These are phyloP conservation scores for Kwoniella heveanensis DNA, from an alignment of 768 basidiomycete species.

Conservation along the genomic window DNA sequence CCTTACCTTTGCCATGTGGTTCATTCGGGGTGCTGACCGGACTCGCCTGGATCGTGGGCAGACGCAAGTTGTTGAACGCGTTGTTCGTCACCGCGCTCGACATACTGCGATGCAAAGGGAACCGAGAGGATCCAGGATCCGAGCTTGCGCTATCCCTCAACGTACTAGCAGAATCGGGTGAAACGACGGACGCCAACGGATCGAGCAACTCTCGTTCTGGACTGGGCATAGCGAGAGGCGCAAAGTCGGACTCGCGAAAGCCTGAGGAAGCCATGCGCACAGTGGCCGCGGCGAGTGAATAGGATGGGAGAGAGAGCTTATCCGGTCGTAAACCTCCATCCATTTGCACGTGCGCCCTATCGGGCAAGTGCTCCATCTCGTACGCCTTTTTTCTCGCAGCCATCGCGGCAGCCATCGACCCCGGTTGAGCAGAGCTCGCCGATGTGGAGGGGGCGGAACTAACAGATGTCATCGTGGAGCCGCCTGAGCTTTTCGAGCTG, in stretches of 20 bases:
- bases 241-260: conserved; percentile 62
- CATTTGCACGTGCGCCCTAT: background rate
- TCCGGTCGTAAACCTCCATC: conserved; percentile 22
- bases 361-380: conserved; percentile 32
- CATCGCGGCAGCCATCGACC: conserved; percentile 23
- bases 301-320: conserved; percentile 41
- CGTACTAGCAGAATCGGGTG: background rate
- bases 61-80: conserved; percentile 39
- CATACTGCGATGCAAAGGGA: conserved; percentile 49
- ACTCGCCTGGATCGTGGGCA: conserved; percentile 42
- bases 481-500: conserved; percentile 24
- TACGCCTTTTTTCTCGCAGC: conserved; percentile 32
- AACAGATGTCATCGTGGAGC: conserved; percentile 31
- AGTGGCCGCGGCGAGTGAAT: conserved; percentile 50
- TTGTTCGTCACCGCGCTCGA: conserved; percentile 58
- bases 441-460: conserved; percentile 37
- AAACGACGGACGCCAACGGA: conserved; percentile 63
- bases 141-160: conserved; percentile 36
- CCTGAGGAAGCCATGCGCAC: conserved; percentile 46
- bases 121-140: conserved; percentile 53
- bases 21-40: conserved; percentile 55
- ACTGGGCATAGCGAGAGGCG: conserved; percentile 82
- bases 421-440: conserved; percentile 15
- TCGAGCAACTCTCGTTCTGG: conserved; percentile 90
- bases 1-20: conserved; percentile 56